These are phyloP conservation scores for Mortierella sp. DNA, from an alignment of 371 early-diverging fungal species.

Conservation along the genomic window DNA sequence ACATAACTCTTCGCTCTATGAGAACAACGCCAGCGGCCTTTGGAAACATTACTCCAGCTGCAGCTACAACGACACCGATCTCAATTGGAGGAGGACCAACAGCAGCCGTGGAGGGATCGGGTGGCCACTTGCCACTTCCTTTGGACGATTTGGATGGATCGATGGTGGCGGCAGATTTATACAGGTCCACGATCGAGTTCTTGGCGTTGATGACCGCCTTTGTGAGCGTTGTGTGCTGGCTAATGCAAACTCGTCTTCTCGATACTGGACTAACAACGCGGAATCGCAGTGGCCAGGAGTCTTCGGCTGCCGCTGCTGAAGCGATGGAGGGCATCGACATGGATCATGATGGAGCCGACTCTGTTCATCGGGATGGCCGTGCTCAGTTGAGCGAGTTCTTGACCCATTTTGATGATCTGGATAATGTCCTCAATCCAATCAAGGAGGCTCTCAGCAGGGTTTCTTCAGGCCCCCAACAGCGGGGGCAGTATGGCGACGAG, in stretches of 20 bases:
- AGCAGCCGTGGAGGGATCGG: neutral
- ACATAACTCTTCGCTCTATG: neutral
- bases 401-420: conserved; percentile 33
- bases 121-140: neutral
- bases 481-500: neutral
- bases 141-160: neutral
- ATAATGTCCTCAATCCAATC: conserved; percentile 48
- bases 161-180: conserved; percentile 17
- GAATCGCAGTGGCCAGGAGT: neutral
- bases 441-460: conserved; percentile 25
- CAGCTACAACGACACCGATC: neutral
- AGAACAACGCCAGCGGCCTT: neutral
- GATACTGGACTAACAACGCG: neutral
- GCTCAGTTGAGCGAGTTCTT: conserved; percentile 17
- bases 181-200: conserved; percentile 43
- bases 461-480: neutral
- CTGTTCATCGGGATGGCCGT: neutral
- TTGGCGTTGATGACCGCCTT: conserved; percentile 50
- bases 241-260: conserved; percentile 28
- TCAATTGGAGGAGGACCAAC: neutral
- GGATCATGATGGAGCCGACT: neutral
- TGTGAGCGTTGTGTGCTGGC: conserved; percentile 52
- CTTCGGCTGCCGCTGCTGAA: neutral
- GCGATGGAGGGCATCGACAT: neutral
- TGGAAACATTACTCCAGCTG: neutral